Evolutionary conservation across 371 early-diverging fungal genomes (phyloP).

Genomic region (Funneliformis caledonium): DNA sequence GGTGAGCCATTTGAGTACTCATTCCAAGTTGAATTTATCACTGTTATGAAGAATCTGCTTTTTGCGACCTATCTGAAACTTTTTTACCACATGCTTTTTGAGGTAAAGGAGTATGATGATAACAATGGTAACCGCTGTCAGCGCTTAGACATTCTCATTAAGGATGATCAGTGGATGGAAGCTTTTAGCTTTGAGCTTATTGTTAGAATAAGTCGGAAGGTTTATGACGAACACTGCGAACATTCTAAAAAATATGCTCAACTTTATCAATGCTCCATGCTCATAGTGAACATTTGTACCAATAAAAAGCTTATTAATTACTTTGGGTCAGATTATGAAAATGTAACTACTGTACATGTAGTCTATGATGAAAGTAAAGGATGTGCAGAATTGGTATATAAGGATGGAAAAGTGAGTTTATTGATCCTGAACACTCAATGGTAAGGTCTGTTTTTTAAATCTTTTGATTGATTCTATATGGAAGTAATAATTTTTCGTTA

Average conservation of each 20-base stretch:
- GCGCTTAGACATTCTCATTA: neutral
- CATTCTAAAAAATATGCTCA: neutral
- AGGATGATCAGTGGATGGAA: neutral
- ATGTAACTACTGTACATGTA: no score
- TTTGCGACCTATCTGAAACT: neutral
- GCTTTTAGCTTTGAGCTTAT: neutral
- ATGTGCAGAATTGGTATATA: no score
- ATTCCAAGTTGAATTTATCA: neutral
- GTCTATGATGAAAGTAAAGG: no score
- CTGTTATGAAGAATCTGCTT: neutral
- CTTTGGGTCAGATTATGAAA: neutral
- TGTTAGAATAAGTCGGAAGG: neutral
- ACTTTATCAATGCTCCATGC: neutral
- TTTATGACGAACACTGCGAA: neutral
- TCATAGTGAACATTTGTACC: neutral
- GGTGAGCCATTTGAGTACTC: neutral
- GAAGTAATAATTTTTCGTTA: no score
- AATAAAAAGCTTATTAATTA: neutral
- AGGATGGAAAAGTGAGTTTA: no score
- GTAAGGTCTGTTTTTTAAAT: no score
- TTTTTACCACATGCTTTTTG: neutral
- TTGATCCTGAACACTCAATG: no score
- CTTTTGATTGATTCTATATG: no score
- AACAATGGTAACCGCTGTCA: neutral
- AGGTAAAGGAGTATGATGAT: constrained; percentile 13